Percentiles rank a stretch among this genome's conserved stretches.
Conservation (phyloP, 305 asterid species). For the Fraxinus sp. region DNA sequence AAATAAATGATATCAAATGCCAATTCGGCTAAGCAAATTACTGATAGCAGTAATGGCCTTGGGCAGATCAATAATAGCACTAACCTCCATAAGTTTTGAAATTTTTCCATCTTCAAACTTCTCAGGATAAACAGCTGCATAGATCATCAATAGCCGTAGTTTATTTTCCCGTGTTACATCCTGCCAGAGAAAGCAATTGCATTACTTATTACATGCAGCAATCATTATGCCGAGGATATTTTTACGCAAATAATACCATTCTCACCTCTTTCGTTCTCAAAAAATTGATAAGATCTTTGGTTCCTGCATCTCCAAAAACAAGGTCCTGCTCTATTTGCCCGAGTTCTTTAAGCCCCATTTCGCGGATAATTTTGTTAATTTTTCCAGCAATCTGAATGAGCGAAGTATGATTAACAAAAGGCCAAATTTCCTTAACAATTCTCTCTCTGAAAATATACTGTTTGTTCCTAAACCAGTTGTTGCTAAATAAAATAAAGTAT, state of each 20-base stretch:
- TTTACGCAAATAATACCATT: constrained; percentile 8
- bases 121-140: constrained; percentile 91
- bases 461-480: constrained; percentile 37
- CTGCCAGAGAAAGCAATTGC: constrained; percentile 44
- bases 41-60: neutral
- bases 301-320: constrained; percentile 98
- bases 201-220: constrained; percentile 13
- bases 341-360: constrained; percentile 80
- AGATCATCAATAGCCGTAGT: constrained; percentile 91
- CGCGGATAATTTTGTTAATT: constrained; percentile 75
- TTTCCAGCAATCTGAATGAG: constrained; percentile 81
- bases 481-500: neutral
- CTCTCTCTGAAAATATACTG: neutral
- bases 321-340: constrained; percentile 97
- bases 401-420: constrained; percentile 12
- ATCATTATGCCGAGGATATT: constrained; percentile 17
- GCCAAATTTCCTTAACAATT: neutral
- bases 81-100: constrained; percentile 86
- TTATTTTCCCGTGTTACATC: constrained; percentile 81
- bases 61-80: constrained; percentile 10
- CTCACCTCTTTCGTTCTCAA: constrained; percentile 72
- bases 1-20: neutral
- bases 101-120: constrained; percentile 86
- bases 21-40: neutral
- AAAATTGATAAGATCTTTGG: constrained; percentile 84